A percentile compares a stretch with the other conserved stretches of the same genome.
Evolutionary conservation across 2,329 filamentous ascomycete genomes (phyloP).

Genomic region (Colletotrichum spinosum): DNA sequence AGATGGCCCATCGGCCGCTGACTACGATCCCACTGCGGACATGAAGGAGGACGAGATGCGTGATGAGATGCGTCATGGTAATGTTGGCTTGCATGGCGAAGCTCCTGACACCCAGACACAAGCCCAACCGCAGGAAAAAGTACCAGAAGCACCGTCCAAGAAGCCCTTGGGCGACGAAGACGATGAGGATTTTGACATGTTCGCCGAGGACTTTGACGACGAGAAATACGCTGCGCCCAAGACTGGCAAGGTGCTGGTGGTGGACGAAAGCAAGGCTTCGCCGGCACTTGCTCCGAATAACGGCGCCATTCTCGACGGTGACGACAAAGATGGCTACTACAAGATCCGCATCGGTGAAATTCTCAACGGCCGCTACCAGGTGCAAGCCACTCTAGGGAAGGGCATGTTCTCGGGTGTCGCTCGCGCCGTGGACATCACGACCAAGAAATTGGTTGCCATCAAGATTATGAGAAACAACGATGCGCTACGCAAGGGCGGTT

Average conservation of each 20-base stretch:
- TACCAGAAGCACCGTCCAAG: conserved; percentile 45
- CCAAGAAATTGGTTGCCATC: conserved; percentile 85
- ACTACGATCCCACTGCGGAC: conserved; percentile 90
- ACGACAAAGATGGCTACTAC: conserved; percentile 96
- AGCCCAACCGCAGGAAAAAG: conserved; percentile 47
- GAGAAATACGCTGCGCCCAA: conserved; percentile 71
- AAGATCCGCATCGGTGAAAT: conserved; percentile 93
- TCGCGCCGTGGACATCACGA: conserved; percentile 82
- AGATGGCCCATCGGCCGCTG: conserved; percentile 89
- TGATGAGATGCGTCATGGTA: conserved; percentile 72
- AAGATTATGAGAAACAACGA: conserved; percentile 99
- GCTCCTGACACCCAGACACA: conserved; percentile 41
- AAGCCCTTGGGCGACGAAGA: conserved; percentile 62
- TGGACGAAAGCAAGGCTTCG: conserved; percentile 61
- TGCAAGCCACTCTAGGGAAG: conserved; percentile 87
- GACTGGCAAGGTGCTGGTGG: conserved; percentile 49
- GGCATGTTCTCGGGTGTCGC: conserved; percentile 99
- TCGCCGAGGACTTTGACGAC: conserved; percentile 82
- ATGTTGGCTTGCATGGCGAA: conserved; percentile 63
- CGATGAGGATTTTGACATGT: conserved; percentile 87
- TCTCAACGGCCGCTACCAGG: conserved; percentile 88
- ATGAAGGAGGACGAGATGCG: conserved; percentile 86
- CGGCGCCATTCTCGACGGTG: conserved; percentile 88
- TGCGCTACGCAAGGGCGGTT: conserved; percentile 88
- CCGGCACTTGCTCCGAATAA: conserved; percentile 61